Evolutionary conservation across 140 eudicot genomes (phyloP), one percentile per base, ranked within the genome.

Genomic region (Ambrosia hybrid): DNA sequence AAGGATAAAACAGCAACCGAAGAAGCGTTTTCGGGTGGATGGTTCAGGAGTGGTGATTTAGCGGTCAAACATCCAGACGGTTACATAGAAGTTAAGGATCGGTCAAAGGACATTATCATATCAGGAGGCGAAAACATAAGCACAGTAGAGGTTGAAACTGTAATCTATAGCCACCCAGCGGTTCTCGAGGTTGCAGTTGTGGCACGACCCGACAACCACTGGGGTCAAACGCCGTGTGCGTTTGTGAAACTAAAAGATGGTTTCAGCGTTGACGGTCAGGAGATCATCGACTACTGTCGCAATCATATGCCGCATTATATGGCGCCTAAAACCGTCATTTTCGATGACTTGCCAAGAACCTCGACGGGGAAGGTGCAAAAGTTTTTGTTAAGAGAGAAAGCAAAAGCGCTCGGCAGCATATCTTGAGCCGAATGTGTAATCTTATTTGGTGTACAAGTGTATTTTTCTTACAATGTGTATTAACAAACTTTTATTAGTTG

Each of bases 161-260:
- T 85, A 6, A 65, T 89, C 57, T 87, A 77, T 41, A 81, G 85
- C 38, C 94, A 89, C 78, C 94, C 91, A 0, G 87, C 94, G 10
- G 79, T 89, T 60, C 89, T 89, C 0, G 96, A 89, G 80, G 96
- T 86, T 21, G 96, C 96, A 1, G 93, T 89, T 4, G 96, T 89
- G 41, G 93, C 83, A 2, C 77, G 96, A 36, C 96, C 91, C 0
- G 96, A 89, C 68, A 62, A 89, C 74, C 94, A 86, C 56, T 89
- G 96, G 96, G 91, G 96, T 34, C 94, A 89, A 78, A 89, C 94
- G 1, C 94, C 94, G 3, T 87, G 94, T 9, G 96, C 96, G 12
- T 89, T 87, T 83, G 87, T 89, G 67, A 85, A 80, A 81, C 68
- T 86, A 70, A 89, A 87, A 33, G 91, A 89, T 0, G 96, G 94